phyloP scores from a whole-genome alignment of 2,329 filamentous ascomycete genomes.

The Aureobasidium namibiae region DNA sequence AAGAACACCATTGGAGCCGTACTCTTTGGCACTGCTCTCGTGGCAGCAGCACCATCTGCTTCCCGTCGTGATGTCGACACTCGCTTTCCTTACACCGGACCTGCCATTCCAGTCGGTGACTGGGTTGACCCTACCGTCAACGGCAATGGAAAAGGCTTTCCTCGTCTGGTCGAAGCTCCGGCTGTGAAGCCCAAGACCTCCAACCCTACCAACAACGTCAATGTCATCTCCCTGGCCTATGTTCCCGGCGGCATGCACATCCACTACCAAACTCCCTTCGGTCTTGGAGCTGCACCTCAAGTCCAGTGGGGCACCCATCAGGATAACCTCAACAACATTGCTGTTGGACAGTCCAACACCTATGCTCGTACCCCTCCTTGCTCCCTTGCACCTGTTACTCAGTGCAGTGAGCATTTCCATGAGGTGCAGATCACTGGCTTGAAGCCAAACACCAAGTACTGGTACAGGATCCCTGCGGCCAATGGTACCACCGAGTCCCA shows the following conservation, averaged over 20 bases:
- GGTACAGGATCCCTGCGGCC: conserved; percentile 41
- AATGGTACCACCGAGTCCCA: conserved; percentile 44
- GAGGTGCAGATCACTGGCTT: conserved; percentile 39
- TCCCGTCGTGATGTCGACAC: conserved; percentile 31
- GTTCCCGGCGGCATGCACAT: conserved; percentile 43
- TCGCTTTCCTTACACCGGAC: conserved; percentile 41
- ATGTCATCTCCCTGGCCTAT: conserved; percentile 44
- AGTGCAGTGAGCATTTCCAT: conserved; percentile 46
- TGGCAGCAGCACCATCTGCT: conserved; percentile 3
- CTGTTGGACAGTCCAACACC: conserved; percentile 34
- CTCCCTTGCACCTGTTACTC: conserved; percentile 37
- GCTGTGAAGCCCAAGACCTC: conserved; percentile 38
- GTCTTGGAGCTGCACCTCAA: conserved; percentile 36
- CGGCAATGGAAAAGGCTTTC: conserved; percentile 46
- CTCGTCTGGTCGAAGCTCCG: conserved; percentile 42
- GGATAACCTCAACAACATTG: conserved; percentile 27
- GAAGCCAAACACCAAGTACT: conserved; percentile 40
- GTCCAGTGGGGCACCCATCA: conserved; percentile 36
- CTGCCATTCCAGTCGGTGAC: conserved; percentile 41
- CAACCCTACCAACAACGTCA: conserved; percentile 45
- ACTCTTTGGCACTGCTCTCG: conserved; percentile 1
- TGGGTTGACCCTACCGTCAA: conserved; percentile 44
- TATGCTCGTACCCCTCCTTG: conserved; percentile 43
- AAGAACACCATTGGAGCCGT: conserved; percentile 7
- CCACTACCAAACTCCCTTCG: conserved; percentile 48